Percentiles rank a stretch among this genome's conserved stretches.
Evolutionary conservation across 768 basidiomycete species (phyloP).

Genomic region (Cystofilobasidium capitatum): DNA sequence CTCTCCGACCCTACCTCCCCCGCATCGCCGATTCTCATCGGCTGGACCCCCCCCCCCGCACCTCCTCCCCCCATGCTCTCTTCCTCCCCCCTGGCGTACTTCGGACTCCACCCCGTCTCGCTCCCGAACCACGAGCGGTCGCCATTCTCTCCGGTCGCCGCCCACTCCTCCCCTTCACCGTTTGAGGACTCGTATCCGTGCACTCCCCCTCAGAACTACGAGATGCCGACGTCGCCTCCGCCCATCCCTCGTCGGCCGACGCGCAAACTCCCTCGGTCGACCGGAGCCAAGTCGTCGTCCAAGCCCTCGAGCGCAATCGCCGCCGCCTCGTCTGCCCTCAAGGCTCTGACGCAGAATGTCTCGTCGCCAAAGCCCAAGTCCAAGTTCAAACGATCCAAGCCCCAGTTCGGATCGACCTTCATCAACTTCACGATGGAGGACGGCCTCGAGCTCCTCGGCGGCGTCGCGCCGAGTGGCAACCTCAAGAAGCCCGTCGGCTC

Average conservation of each 20-base stretch:
- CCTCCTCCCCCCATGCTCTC: neutral
- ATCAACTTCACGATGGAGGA: slow-evolving; percentile 41
- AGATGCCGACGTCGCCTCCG: neutral
- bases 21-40: neutral
- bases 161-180: neutral
- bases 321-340: too few species aligned
- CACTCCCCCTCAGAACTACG: too few species aligned
- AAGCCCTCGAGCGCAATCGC: neutral
- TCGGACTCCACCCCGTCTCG: neutral
- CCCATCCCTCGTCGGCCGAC: too few species aligned
- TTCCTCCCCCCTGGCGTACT: neutral
- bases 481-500: neutral
- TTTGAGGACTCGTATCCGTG: too few species aligned
- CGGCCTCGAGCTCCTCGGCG: slow-evolving; percentile 36
- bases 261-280: too few species aligned
- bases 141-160: neutral
- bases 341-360: neutral
- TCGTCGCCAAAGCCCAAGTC: neutral
- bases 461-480: slow-evolving; percentile 37
- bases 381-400: slow-evolving; percentile 11
- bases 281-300: too few species aligned
- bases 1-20: too few species aligned
- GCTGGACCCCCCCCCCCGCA: neutral
- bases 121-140: neutral
- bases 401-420: slow-evolving; percentile 29